These are phyloP conservation scores for Papilionanthe hybrid DNA, from an alignment of 116 monocot genomes.

Conservation along the genomic window DNA sequence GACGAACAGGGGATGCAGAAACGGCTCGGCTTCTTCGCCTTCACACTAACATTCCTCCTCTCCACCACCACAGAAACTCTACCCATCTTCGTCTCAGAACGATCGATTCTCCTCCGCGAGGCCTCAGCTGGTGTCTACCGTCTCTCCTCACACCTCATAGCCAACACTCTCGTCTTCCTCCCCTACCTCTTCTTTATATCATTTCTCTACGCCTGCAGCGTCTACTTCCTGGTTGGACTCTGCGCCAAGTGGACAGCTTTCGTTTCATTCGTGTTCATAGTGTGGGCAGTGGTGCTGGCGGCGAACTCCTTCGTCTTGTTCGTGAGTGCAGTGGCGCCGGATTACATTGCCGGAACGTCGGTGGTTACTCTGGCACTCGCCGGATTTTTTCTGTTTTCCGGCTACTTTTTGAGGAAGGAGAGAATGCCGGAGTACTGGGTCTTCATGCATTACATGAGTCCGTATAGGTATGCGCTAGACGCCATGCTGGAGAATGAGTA, in stretches of 20 bases:
- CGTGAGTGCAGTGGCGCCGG: conserved; percentile 72
- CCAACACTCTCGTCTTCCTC: conserved; percentile 80
- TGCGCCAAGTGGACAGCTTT: conserved; percentile 60
- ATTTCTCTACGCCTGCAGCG: conserved; percentile 55
- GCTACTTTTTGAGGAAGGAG: conserved; percentile 77
- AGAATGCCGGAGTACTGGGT: conserved; percentile 84
- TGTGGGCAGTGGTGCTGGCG: conserved; percentile 74
- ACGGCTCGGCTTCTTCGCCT: conserved; percentile 84
- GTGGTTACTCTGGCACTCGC: conserved; percentile 70
- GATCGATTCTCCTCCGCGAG: conserved; percentile 75
- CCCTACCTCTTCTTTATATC: conserved; percentile 83
- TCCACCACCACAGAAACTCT: conserved; percentile 90
- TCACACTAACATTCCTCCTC: conserved; percentile 92
- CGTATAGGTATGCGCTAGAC: conserved; percentile 84
- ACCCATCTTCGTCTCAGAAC: conserved; percentile 78
- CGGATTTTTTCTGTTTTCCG: conserved; percentile 91
- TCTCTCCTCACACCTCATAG: conserved; percentile 78
- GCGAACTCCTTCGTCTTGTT: conserved; percentile 94
- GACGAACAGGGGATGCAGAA: conserved; percentile 65
- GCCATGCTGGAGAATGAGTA: conserved; percentile 88
- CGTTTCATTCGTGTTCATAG: conserved; percentile 51
- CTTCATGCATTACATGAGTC: conserved; percentile 78
- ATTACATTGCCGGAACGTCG: conserved; percentile 91
- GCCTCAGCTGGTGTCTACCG: conserved; percentile 76
- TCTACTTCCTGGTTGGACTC: conserved; percentile 88